Evolutionary conservation across 768 basidiomycete genomes (phyloP).

Genomic region (Phylloporus arenicola): DNA sequence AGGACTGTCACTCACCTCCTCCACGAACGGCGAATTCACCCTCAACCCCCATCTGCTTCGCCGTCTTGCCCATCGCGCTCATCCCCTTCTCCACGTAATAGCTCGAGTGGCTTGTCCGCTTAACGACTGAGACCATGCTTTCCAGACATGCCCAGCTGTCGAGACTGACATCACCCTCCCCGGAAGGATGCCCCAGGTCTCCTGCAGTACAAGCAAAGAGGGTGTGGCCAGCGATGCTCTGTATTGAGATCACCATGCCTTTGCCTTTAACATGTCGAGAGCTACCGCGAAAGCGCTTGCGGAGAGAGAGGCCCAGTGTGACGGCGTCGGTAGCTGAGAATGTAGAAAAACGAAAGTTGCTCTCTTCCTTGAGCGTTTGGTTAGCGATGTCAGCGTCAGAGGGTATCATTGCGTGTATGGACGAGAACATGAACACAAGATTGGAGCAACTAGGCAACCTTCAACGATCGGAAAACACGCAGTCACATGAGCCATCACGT

Average conservation of each 20-base stretch:
- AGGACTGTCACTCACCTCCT: conserved; percentile 53
- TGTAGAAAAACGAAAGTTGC: conserved; percentile 60
- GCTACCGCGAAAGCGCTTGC: conserved; percentile 77
- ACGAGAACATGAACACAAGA: conserved; percentile 50
- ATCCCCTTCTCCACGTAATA: conserved; percentile 86
- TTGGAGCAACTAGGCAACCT: not conserved
- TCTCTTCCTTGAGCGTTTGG: conserved; percentile 66
- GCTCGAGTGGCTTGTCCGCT: conserved; percentile 76
- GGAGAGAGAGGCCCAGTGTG: conserved; percentile 70
- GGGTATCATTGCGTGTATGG: conserved; percentile 56
- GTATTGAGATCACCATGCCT: conserved; percentile 76
- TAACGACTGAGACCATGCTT: conserved; percentile 75
- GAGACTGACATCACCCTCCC: conserved; percentile 69
- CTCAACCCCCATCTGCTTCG: conserved; percentile 65
- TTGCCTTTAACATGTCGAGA: conserved; percentile 70
- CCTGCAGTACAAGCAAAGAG: conserved; percentile 82
- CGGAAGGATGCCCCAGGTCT: conserved; percentile 61
- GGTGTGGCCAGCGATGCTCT: conserved; percentile 72
- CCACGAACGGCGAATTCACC: conserved; percentile 62
- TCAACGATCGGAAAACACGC: not conserved
- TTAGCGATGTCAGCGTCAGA: conserved; percentile 70
- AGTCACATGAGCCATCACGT: conserved; percentile 26
- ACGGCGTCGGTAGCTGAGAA: conserved; percentile 78
- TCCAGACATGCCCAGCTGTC: conserved; percentile 78
- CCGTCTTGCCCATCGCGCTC: conserved; percentile 75